These are phyloP conservation scores for Canna indica DNA, from an alignment of 176 grass and related monocot genomes.

Conservation along the genomic window DNA sequence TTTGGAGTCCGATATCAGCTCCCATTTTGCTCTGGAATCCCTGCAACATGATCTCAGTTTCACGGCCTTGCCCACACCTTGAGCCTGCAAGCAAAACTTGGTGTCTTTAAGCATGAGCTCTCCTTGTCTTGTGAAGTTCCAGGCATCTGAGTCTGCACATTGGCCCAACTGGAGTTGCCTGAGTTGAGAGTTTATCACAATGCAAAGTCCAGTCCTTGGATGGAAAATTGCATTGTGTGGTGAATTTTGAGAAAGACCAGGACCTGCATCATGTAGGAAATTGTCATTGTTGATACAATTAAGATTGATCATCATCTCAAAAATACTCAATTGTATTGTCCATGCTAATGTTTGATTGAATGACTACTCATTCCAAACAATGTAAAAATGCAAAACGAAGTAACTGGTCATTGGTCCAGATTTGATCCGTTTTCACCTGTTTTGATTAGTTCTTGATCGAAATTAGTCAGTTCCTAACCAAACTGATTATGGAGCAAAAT, in stretches of 20 bases:
- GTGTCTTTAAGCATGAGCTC: slow-evolving; percentile 40
- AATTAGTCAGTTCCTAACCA: no score
- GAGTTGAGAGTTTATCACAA: slow-evolving; percentile 32
- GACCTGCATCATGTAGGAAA: slow-evolving; percentile 37
- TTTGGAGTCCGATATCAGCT: slow-evolving; percentile 54
- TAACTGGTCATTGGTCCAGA: no score
- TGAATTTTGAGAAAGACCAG: slow-evolving; percentile 49
- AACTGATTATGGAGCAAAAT: no score
- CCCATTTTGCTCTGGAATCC: slow-evolving; percentile 56
- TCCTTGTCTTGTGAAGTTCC: slow-evolving; percentile 55
- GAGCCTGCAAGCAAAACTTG: slow-evolving; percentile 46
- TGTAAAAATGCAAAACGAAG: no score
- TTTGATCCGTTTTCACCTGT: no score
- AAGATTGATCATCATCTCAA: neutral
- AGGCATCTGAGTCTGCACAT: slow-evolving; percentile 49
- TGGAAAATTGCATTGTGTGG: slow-evolving; percentile 64
- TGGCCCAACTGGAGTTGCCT: slow-evolving; percentile 49
- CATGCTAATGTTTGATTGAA: no score
- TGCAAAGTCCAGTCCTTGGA: slow-evolving; percentile 64
- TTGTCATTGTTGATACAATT: slow-evolving; percentile 10
- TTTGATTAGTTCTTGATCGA: no score
- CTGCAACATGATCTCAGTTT: slow-evolving; percentile 40
- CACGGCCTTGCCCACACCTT: slow-evolving; percentile 29
- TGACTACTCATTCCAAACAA: no score
- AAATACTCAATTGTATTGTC: neutral